Evolutionary conservation across 2,329 filamentous ascomycete species (phyloP), one percentile per base, ranked within the genome.

Genomic region (Dichotomopilus funicola): DNA sequence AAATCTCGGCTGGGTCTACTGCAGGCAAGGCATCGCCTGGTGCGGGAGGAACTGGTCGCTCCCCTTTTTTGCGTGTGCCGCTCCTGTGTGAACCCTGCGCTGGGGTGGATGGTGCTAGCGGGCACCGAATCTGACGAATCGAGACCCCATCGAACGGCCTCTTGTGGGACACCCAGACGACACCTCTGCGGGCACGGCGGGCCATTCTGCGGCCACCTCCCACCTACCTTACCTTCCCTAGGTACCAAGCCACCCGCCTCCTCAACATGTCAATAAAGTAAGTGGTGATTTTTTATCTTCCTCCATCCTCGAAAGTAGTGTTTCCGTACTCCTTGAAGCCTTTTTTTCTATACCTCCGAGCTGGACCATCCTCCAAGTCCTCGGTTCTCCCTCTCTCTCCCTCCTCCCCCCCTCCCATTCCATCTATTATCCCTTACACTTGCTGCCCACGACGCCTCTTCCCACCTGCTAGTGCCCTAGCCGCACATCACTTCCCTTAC

Each of bases 261-360:
- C 66, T 64, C 62, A 65, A 64, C 66, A 73, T 73, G 71, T 73
- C 71, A 67, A 72, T 73, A 68, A 73, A 67, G 65, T 67, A 58
- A 62, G 65, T 66, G 43, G 42, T 37, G 56, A 54, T 59, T 58
- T 59, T 59, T 27, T 27, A 27, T 27, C 19, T 27, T 27, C 19
- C 19, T 27, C 19, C 19, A 27, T 27, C 19, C 19, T 3, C 19
- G 19, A 27, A 27, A 27, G 19, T 27, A 27, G 19, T 27, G 19
- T 27, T 27, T 27, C 19, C 19, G 19, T 27, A 27, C 19, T 27
- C 19, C 19, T 27, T 27, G 19, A 27, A 27, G 19, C 19, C 19
- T 27, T 27, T 27, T 27, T 27, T 27, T 27, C 19, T 27, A 27
- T 27, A 27, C 19, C 19, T 27, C 19, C 19, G 19, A 27, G 19